A percentile compares a stretch with the other conserved stretches of the same genome.
phyloP scores from a whole-genome alignment of 176 grass and related monocot species.

The Eragrostis nindensis region DNA sequence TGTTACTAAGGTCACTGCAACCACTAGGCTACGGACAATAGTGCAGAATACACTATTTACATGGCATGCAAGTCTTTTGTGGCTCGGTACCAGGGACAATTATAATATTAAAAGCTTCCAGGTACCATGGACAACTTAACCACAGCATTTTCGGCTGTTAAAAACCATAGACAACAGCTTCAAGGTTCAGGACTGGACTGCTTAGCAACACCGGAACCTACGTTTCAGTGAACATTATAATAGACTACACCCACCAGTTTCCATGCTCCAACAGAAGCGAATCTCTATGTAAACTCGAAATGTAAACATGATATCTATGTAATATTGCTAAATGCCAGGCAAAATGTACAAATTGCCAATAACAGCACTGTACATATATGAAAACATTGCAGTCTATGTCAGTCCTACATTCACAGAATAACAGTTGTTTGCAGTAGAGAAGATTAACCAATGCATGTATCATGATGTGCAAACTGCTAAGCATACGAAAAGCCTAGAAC shows the following conservation, averaged over 20 bases:
- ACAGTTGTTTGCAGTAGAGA: not conserved
- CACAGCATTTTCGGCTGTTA: not conserved
- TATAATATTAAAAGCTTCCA: not conserved
- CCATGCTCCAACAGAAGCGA: not conserved
- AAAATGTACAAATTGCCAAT: not conserved
- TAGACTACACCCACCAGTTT: not conserved
- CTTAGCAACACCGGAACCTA: slow-evolving; percentile 9
- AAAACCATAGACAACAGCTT: not conserved
- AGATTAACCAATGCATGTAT: slow-evolving; percentile 13
- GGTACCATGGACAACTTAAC: not conserved
- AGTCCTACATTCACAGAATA: slow-evolving; percentile 29
- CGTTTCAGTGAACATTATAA: not conserved
- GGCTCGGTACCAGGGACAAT: not conserved
- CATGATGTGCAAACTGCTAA: not conserved
- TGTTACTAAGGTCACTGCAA: too few relatives aligned
- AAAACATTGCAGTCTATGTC: not conserved
- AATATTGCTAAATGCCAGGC: not conserved
- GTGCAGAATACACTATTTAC: not conserved
- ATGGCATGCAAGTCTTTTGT: too few relatives aligned
- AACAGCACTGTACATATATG: not conserved
- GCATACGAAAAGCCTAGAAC: not conserved
- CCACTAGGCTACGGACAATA: not conserved
- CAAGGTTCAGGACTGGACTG: not conserved
- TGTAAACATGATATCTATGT: not conserved
- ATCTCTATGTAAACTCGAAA: not conserved